Evolutionary conservation across 768 basidiomycete species (phyloP).

Genomic region (Hemileccinum rubropunctum): DNA sequence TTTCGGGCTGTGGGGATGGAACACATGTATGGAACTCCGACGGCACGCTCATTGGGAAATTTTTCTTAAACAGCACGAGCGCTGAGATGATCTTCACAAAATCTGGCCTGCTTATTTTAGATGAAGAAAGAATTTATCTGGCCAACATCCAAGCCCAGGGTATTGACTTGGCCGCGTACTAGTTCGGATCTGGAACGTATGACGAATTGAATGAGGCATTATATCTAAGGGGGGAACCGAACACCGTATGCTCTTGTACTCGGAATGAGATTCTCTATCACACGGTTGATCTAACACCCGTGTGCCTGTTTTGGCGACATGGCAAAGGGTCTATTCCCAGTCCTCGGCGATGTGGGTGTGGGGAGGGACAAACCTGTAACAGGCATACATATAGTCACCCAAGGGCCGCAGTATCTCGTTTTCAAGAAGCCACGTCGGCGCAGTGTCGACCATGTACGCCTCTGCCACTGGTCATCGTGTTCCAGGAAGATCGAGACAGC

Average conservation of each 20-base stretch:
- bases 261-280: too few relatives aligned
- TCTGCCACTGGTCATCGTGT: constrained; percentile 7
- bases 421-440: not conserved
- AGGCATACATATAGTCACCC: not conserved
- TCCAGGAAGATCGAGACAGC: constrained; percentile 10
- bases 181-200: not conserved
- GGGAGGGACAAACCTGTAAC: not conserved
- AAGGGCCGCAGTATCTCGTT: not conserved
- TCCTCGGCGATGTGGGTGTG: not conserved
- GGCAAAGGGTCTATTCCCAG: not conserved
- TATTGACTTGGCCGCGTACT: constrained; percentile 13
- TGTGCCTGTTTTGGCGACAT: not conserved
- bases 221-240: not conserved
- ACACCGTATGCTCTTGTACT: not conserved
- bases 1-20: constrained; percentile 67
- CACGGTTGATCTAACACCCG: not conserved
- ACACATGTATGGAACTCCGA: constrained; percentile 57
- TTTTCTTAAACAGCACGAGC: constrained; percentile 43
- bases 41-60: constrained; percentile 62
- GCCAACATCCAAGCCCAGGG: constrained; percentile 36
- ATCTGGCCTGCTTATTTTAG: constrained; percentile 38
- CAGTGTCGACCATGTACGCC: constrained; percentile 12
- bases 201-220: too few relatives aligned
- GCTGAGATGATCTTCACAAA: constrained; percentile 43
- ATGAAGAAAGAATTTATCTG: constrained; percentile 39